A percentile compares a stretch with the other conserved stretches of the same genome.
Evolutionary conservation across 176 grass and related monocot species (phyloP).

Genomic region (Saccharum spontaneum): DNA sequence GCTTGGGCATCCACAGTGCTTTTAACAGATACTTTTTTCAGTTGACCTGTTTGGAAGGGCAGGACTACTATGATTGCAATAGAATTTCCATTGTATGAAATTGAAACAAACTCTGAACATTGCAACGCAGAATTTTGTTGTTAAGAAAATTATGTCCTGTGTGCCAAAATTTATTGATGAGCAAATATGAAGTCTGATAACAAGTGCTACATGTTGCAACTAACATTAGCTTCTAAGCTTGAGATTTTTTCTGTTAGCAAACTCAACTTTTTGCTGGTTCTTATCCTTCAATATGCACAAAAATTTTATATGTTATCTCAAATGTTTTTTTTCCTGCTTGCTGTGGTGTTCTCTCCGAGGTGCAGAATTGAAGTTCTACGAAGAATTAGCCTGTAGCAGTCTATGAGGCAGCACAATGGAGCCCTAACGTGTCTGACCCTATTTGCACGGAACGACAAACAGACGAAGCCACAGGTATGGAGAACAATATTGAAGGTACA

Average conservation of each 20-base stretch:
- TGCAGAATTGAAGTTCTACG: too few relatives aligned
- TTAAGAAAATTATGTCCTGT: neutral
- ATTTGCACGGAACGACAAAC: too few relatives aligned
- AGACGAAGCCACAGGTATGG: too few relatives aligned
- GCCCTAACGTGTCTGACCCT: too few relatives aligned
- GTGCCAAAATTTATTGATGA: neutral
- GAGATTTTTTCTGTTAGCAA: neutral
- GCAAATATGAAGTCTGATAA: neutral
- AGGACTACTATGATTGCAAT: neutral
- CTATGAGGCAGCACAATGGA: too few relatives aligned
- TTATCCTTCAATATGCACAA: neutral
- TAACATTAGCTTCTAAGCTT: neutral
- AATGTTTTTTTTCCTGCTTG: too few relatives aligned
- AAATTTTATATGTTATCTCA: neutral
- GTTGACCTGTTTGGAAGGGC: neutral
- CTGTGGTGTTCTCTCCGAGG: too few relatives aligned
- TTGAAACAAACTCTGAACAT: neutral
- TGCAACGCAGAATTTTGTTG: neutral
- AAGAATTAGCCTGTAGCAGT: too few relatives aligned
- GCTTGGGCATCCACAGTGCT: neutral
- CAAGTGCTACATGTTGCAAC: neutral
- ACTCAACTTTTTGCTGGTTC: neutral
- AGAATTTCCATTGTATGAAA: neutral
- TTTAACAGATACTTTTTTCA: neutral
- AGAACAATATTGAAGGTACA: too few relatives aligned